Evolutionary conservation across 352 stramenopile genomes (phyloP), one percentile per base, ranked within the genome.

Genomic region (Thalassiosira exigua): DNA sequence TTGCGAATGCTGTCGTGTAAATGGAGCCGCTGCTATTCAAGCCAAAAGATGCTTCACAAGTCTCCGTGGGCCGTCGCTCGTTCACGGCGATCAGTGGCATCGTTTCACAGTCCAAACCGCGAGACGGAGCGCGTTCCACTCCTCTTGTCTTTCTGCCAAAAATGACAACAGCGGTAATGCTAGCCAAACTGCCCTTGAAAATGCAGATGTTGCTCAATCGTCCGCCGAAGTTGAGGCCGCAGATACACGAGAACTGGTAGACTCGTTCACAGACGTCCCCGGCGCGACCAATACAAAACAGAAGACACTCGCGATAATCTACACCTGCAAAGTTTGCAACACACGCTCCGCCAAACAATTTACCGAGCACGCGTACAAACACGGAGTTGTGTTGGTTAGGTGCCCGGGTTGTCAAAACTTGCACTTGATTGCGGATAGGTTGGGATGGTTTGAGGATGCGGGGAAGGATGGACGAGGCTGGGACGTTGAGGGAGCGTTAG

Each of bases 241-340:
- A 58, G 51, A 58, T 58, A 58, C 3, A 39, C n/a, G 26, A 9
- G 14, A 68, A 22, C 36, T 68, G 29, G 24, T 22, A 39, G 27
- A 75, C 57, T 75, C 54, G 22, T 84, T 84, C n/a, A 68, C 29
- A 17, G 71, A 82, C 56, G 39, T 96, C 50, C 92, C 93, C 17
- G 92, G 93, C 36, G 75, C 91, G 19, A 82, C 78, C 61, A 86
- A 96, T 68, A 95, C 95, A 1, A 87, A 94, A 1, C 92, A 91
- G 21, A 95, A 97, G 12, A 98, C 98, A 74, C 95, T 99, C 58
- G 96, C 98, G 11, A 98, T 99, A 80, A 76, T 99, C 4, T 99
- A 98, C 82, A 99, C 97, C 14, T 99, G 97, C 77, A 96, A 77
- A 89, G 96, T 99, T 24, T 99, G 97, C 78, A 93, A 99, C 56